Base-by-base conservation (phyloP, 495 filamentous ascomycete species). In the Sabuloglossum arenarium region DNA sequence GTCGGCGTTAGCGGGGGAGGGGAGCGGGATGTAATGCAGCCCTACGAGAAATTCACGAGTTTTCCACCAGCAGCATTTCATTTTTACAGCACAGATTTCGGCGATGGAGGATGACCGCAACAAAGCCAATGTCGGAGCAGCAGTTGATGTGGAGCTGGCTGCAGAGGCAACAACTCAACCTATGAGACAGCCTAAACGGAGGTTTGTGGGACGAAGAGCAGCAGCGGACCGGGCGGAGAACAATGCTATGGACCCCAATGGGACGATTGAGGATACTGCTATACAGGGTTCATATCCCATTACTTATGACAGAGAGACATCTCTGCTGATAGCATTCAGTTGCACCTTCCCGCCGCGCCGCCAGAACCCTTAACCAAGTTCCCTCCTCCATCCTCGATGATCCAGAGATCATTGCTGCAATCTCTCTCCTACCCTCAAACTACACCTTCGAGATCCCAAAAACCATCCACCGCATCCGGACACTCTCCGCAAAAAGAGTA, bases 391-490 rank as follows among this genome's bases (percentile, higher is more conserved):
- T 99, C 59, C 73, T 91, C 24, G 71, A 91, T 56, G 86, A 97
- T 65, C 71, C 79, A 43, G 86, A 84, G n/a, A 84, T 99, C 60
- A 87, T 88, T 69, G 84, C 78, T 16, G 91, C 91, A 1, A 89
- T 97, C 49, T 72, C 78, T 3, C 78, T 96, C 21, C 80, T 99
- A 6, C 91, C 91, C 1, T 69, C 78, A 19, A 97, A 99, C 71
- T 99, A 97, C 73, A 87, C 85, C 45, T 99, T 99, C 65, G 91
- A 99, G 69, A 88, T 99, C 54, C 91, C 84, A 64, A 97, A 99
- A 67, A 97, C 91, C 1, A 91, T 99, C 64, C 88, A 96, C 67
- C 80, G 89, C 28, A 87, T 99, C 62, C 86, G 88, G 43, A 79
- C 79, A 10, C 77, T 81, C 14, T 76, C 73, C 2, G 81, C 88